A percentile compares a stretch with the other conserved stretches of the same genome.
Conservation (phyloP, 164 flowering plant genomes). For the Aristolochia californica region DNA sequence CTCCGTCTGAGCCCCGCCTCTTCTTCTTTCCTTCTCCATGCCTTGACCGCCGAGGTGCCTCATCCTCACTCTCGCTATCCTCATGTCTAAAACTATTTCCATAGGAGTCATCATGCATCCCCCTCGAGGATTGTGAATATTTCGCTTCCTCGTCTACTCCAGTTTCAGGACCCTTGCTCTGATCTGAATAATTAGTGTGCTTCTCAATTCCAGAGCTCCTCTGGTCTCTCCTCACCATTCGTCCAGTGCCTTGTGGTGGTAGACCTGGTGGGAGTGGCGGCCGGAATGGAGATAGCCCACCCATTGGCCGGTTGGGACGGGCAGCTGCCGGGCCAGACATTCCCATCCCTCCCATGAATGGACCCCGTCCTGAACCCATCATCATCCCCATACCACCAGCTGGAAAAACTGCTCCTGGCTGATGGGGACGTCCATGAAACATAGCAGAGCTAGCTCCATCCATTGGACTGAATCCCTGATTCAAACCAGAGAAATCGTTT, state of each 20-base stretch:
- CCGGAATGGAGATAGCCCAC: conserved; percentile 38
- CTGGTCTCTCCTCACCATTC: conserved; percentile 48
- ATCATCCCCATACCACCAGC: conserved; percentile 77
- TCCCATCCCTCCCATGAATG: conserved; percentile 79
- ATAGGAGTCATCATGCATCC: conserved; percentile 36
- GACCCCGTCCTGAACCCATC: conserved; percentile 81
- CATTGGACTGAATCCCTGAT: conserved; percentile 21
- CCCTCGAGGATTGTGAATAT: conserved; percentile 31
- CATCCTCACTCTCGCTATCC: conserved; percentile 95
- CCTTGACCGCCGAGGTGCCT: conserved; percentile 90
- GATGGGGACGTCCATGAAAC: conserved; percentile 78
- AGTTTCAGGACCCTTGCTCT: conserved; percentile 39
- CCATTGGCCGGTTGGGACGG: conserved; percentile 42
- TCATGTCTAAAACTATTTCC: conserved; percentile 47
- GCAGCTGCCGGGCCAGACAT: conserved; percentile 15
- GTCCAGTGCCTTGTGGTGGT: conserved; percentile 28
- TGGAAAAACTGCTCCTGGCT: conserved; percentile 60
- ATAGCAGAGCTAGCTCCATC: conserved; percentile 37
- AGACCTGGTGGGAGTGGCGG: conserved; percentile 30
- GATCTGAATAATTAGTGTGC: conserved; percentile 35
- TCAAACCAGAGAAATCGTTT: conserved; percentile 41
- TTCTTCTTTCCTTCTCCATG: conserved; percentile 89
- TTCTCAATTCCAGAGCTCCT: conserved; percentile 35
- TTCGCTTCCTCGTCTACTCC: conserved; percentile 31
- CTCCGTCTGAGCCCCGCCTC: conserved; percentile 38